Conservation (phyloP, 2,329 filamentous ascomycete genomes). For the Coniella vitis region DNA sequence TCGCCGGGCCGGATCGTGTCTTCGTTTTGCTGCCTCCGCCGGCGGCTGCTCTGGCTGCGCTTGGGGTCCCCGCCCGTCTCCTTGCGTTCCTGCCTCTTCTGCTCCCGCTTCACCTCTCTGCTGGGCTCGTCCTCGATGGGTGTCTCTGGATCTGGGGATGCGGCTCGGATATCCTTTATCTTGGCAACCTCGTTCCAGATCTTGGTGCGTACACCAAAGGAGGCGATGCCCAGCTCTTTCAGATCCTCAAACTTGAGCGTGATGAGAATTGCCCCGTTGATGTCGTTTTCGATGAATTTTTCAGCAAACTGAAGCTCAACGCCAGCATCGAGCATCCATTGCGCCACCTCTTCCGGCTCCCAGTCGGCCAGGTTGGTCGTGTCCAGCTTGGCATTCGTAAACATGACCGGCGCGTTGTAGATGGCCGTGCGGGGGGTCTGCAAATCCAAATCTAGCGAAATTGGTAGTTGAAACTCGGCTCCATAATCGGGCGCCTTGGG, state of each 20-base stretch:
- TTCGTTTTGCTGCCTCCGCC: conserved; percentile 37
- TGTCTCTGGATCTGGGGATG: conserved; percentile 48
- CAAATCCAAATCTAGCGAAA: conserved; percentile 31
- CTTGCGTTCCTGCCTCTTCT: conserved; percentile 31
- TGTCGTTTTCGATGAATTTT: conserved; percentile 86
- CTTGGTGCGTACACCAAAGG: conserved; percentile 73
- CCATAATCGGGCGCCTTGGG: conserved; percentile 46
- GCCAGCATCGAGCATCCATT: conserved; percentile 80
- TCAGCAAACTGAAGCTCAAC: conserved; percentile 72
- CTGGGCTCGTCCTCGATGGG: conserved; percentile 55
- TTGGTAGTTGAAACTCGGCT: conserved; percentile 27
- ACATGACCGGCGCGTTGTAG: conserved; percentile 49
- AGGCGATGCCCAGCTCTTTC: conserved; percentile 72
- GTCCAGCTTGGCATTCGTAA: conserved; percentile 51
- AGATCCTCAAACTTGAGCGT: conserved; percentile 89
- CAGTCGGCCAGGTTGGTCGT: conserved; percentile 55
- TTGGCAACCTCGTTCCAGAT: conserved; percentile 74
- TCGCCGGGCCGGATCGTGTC: conserved; percentile 72
- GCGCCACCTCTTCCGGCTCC: conserved; percentile 70
- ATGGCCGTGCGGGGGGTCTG: conserved; percentile 29
- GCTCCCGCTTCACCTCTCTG: conserved; percentile 41
- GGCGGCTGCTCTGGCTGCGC: conserved; percentile 33
- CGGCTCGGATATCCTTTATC: conserved; percentile 50
- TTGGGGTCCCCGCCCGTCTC: conserved; percentile 29
- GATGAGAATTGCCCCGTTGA: conserved; percentile 78